phyloP scores from a whole-genome alignment of 257 asterid species.

The Buddleja alternifolia region DNA sequence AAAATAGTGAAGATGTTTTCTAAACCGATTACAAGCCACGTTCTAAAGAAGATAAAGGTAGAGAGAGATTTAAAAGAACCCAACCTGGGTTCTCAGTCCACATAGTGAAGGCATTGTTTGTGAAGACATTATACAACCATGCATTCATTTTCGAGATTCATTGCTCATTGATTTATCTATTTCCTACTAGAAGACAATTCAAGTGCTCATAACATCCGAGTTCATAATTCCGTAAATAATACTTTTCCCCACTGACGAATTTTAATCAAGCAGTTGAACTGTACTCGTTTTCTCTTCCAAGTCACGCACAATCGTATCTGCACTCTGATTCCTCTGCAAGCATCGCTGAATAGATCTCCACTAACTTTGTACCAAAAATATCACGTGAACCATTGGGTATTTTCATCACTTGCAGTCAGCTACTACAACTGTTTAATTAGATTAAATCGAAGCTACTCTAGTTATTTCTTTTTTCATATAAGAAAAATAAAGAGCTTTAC shows the following conservation, averaged over 20 bases:
- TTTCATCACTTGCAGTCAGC: no score
- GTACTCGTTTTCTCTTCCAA: not conserved
- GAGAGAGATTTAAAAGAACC: not conserved
- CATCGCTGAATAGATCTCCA: conserved; percentile 17
- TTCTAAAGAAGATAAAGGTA: not conserved
- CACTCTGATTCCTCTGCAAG: conserved; percentile 15
- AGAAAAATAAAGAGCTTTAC: not conserved
- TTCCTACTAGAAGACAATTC: not conserved
- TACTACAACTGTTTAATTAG: no score
- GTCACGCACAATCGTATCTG: not conserved
- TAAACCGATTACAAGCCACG: no score
- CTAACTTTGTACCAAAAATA: no score
- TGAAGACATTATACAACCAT: not conserved
- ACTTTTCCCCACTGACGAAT: no score
- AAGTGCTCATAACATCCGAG: not conserved
- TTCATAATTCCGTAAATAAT: no score
- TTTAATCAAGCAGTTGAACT: no score
- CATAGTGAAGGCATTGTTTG: not conserved
- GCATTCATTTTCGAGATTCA: conserved; percentile 6
- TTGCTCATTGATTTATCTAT: not conserved
- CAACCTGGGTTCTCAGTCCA: conserved; percentile 6
- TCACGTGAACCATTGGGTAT: no score
- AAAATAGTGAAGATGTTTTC: no score
- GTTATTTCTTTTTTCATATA: not conserved
- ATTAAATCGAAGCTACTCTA: no score